Conservation (phyloP, 352 stramenopile species). For the Globisporangium nagaii region DNA sequence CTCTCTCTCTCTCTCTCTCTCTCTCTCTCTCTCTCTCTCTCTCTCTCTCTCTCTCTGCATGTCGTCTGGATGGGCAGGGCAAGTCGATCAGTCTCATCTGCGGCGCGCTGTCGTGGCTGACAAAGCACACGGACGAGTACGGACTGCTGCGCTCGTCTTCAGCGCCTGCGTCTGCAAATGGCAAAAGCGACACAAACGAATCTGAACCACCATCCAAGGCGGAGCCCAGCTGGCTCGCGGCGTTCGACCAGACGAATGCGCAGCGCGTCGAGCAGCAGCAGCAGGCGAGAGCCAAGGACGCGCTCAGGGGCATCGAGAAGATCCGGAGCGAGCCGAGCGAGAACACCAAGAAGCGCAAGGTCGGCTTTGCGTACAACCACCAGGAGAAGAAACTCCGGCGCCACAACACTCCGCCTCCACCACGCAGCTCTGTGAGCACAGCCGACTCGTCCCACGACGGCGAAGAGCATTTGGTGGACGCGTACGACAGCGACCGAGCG, state of each 20-base stretch:
- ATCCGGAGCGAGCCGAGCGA: constrained; percentile 40
- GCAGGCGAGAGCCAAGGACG: constrained; percentile 36
- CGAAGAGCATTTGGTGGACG: constrained; percentile 61
- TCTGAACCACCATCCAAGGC: constrained; percentile 7
- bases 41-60: background rate
- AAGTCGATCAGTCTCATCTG: constrained; percentile 92
- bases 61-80: no score
- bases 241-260: constrained; percentile 45
- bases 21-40: background rate
- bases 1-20: background rate
- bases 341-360: constrained; percentile 63
- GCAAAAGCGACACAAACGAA: background rate
- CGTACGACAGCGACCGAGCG: constrained; percentile 68
- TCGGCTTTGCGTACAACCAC: constrained; percentile 51
- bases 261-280: constrained; percentile 36
- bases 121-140: constrained; percentile 65
- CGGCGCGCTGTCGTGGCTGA: constrained; percentile 80
- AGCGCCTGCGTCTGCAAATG: constrained; percentile 1
- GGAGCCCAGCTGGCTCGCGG: constrained; percentile 56
- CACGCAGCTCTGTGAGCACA: background rate
- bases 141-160: constrained; percentile 34
- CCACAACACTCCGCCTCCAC: background rate
- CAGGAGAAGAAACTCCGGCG: constrained; percentile 48
- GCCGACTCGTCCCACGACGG: constrained; percentile 15
- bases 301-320: constrained; percentile 48